Percentiles rank a stretch among this genome's conserved stretches.
phyloP scores from a whole-genome alignment of 2,329 filamentous ascomycete genomes.

The Gliomastix tumulicola region DNA sequence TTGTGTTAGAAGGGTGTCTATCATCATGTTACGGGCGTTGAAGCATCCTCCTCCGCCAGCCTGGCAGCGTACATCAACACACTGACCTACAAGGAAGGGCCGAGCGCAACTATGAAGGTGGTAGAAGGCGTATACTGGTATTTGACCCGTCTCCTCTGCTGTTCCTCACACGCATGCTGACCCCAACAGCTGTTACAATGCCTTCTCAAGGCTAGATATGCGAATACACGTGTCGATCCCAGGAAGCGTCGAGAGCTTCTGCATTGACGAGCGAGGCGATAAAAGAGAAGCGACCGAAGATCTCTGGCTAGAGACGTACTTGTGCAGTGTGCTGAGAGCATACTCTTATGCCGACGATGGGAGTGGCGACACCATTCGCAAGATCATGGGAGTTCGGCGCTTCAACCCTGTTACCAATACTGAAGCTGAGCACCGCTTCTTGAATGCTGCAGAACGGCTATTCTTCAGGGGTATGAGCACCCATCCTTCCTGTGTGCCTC shows the following conservation, averaged over 20 bases:
- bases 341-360: constrained; percentile 97
- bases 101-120: constrained; percentile 67
- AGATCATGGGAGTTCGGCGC: constrained; percentile 91
- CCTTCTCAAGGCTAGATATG: constrained; percentile 96
- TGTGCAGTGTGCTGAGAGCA: constrained; percentile 88
- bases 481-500: too few species aligned
- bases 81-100: constrained; percentile 83
- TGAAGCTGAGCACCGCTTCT: constrained; percentile 94
- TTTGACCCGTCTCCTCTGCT: constrained; percentile 1
- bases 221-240: constrained; percentile 96
- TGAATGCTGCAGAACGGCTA: constrained; percentile 87
- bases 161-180: constrained; percentile 18
- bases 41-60: constrained; percentile 95
- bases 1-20: constrained; percentile 72
- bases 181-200: constrained; percentile 83
- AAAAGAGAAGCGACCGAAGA: constrained; percentile 90
- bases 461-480: constrained; percentile 82
- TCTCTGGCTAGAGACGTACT: constrained; percentile 94
- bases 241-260: constrained; percentile 93
- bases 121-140: constrained; percentile 93
- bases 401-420: constrained; percentile 98
- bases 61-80: constrained; percentile 98
- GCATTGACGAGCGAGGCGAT: constrained; percentile 92
- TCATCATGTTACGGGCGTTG: constrained; percentile 94
- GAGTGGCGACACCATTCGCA: constrained; percentile 88